Evolutionary conservation across 2,329 filamentous ascomycete species (phyloP).

Genomic region (Microsporum ferrugineum): DNA sequence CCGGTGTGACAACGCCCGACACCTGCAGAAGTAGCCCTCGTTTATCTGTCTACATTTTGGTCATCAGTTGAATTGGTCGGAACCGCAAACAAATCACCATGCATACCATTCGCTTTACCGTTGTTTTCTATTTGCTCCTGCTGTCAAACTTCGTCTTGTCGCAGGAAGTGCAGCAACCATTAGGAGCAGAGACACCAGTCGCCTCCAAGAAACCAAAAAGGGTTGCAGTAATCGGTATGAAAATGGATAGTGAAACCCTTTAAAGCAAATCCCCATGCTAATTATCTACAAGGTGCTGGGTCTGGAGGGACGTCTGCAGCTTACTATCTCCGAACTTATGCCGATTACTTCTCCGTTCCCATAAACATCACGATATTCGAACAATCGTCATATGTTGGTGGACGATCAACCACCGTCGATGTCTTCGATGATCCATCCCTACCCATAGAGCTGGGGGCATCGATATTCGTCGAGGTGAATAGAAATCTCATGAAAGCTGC

Average conservation of each 20-base stretch:
- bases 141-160: slow-evolving; percentile 7
- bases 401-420: slow-evolving; percentile 74
- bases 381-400: slow-evolving; percentile 63
- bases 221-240: slow-evolving; percentile 13
- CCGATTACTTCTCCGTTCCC: slow-evolving; percentile 46
- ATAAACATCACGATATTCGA: slow-evolving; percentile 85
- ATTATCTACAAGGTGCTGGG: slow-evolving; percentile 58
- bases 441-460: slow-evolving; percentile 77
- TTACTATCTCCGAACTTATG: slow-evolving; percentile 66
- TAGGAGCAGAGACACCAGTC: slow-evolving; percentile 1
- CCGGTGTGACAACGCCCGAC: not conserved
- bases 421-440: slow-evolving; percentile 55
- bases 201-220: slow-evolving; percentile 5
- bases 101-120: not conserved
- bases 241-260: not conserved
- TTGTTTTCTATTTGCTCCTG: slow-evolving; percentile 5
- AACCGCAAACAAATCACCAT: not conserved
- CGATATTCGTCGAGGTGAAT: slow-evolving; percentile 81
- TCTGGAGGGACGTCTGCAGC: slow-evolving; percentile 78
- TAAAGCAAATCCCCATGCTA: not conserved
- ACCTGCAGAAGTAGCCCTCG: not conserved
- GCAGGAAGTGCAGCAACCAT: slow-evolving; percentile 7
- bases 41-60: not conserved
- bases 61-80: not conserved
- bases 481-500: slow-evolving; percentile 67